Conservation (phyloP, 1,284 basidiomycete species). For the Puccinia coronata region DNA sequence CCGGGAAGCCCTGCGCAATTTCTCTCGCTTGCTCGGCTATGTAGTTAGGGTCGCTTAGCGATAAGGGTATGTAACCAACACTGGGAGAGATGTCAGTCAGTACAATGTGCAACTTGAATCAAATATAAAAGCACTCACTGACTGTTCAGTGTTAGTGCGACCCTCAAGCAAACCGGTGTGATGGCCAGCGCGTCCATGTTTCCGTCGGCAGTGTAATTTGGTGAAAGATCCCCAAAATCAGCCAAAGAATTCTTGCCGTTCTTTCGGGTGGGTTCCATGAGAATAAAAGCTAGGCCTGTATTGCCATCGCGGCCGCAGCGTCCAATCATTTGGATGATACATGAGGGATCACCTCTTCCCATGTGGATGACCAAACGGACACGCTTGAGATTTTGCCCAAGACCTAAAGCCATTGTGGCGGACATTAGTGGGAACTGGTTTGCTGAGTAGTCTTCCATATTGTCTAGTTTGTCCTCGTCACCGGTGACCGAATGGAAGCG, state of each 20-base stretch:
- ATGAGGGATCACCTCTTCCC: neutral
- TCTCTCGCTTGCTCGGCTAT: neutral
- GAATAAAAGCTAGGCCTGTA: neutral
- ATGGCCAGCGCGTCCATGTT: neutral
- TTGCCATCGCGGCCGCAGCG: no score
- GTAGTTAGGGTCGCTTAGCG: neutral
- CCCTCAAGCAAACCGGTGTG: neutral
- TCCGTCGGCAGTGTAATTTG: no score
- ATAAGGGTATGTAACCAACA: neutral
- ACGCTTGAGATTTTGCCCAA: neutral
- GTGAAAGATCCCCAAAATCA: neutral
- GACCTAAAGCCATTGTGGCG: neutral
- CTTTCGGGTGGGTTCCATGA: neutral
- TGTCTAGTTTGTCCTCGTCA: neutral
- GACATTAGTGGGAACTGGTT: neutral
- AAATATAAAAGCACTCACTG: neutral
- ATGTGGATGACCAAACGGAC: conserved; percentile 12
- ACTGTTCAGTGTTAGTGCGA: neutral
- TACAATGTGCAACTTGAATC: no score
- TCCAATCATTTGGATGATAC: conserved; percentile 2
- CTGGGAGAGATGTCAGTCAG: neutral
- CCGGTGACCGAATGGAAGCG: neutral
- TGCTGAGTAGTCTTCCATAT: neutral
- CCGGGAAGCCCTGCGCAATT: neutral
- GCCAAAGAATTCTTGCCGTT: neutral